phyloP scores from a whole-genome alignment of 352 stramenopile genomes.

The Pythium periplocum region DNA sequence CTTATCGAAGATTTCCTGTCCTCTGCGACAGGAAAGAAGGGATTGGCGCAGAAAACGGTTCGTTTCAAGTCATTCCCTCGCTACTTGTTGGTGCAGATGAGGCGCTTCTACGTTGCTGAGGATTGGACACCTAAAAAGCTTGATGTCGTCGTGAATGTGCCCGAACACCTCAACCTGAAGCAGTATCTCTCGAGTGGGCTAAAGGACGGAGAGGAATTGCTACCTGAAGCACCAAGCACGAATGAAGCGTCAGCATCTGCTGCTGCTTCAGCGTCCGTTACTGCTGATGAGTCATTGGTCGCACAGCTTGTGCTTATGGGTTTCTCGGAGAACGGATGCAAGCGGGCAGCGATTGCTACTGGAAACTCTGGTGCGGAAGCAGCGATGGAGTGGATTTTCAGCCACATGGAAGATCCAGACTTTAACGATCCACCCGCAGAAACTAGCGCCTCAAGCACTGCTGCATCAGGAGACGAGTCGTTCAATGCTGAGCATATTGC shows the following conservation, averaged over 20 bases:
- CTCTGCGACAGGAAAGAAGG: slow-evolving; percentile 68
- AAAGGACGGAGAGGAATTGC: slow-evolving; percentile 78
- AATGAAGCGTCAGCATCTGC: slow-evolving; percentile 14
- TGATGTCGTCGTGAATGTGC: slow-evolving; percentile 95
- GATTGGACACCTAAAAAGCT: slow-evolving; percentile 98
- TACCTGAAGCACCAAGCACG: slow-evolving; percentile 57
- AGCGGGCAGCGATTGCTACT: slow-evolving; percentile 91
- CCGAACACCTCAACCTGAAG: slow-evolving; percentile 79
- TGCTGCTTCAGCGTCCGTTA: slow-evolving; percentile 22
- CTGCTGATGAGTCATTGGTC: slow-evolving; percentile 89
- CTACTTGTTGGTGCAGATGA: slow-evolving; percentile 97
- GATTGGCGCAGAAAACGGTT: slow-evolving; percentile 68
- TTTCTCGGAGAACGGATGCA: slow-evolving; percentile 97
- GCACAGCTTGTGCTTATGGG: slow-evolving; percentile 97
- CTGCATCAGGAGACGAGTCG: slow-evolving; percentile 34
- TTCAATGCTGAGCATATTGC: slow-evolving; percentile 76
- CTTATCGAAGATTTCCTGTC: slow-evolving; percentile 91
- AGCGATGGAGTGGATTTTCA: slow-evolving; percentile 98
- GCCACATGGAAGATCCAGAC: slow-evolving; percentile 97
- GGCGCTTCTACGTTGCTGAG: slow-evolving; percentile 94
- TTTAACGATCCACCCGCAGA: slow-evolving; percentile 88
- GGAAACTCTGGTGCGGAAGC: slow-evolving; percentile 89
- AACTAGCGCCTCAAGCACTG: slow-evolving; percentile 1
- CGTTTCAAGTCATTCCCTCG: slow-evolving; percentile 94
- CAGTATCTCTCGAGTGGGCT: slow-evolving; percentile 85